Evolutionary conservation across 306 rosid genomes (phyloP), one percentile per base, ranked within the genome.

Genomic region (Trifolium repens): DNA sequence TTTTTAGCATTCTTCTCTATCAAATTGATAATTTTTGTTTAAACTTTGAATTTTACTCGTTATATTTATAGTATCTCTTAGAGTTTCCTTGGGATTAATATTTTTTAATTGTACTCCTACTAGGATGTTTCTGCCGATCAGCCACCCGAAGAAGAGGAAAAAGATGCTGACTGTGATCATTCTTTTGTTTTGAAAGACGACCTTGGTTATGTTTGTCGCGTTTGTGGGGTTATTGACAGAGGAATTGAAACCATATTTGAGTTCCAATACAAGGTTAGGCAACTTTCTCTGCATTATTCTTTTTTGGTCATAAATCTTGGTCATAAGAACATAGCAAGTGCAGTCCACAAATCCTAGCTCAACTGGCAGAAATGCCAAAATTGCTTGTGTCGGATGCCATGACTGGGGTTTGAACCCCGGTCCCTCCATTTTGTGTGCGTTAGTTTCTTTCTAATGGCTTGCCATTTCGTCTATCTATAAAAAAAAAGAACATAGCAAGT

Each of bases 111-210:
- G 53, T 79, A 40, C 54, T 75, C 65, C 69, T 68, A 27, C 77
- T 72, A 91, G 99, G 96, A 89, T 75, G 83, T 49, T 72, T 73
- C 88, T 24, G 74, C 9, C 50, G 83, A 86, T 76, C 84, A 87
- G 73, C 78, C 59, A 40, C 47, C 77, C 1, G 88, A 86, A 24
- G 90, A 77, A 71, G 77, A 0, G 8, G 68, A 55, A 59, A 77
- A 87, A 71, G 89, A 52, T n/a, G 84, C 27, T 8, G 89, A 83
- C 80, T 94, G 99, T 54, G 96, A 94, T 71, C 99, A 94, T 81
- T 90, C 96, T 81, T 94, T 81, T 73, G 83, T 94, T 80, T 84
- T 94, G 50, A 94, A 90, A 84, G 99, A 94, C 40, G 97, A 94
- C 78, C 74, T 92, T 75, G 97, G 99, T 44, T 87, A 87, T 76